Base-by-base conservation (phyloP, 441 rosid species). In the Mallotus repandus region DNA sequence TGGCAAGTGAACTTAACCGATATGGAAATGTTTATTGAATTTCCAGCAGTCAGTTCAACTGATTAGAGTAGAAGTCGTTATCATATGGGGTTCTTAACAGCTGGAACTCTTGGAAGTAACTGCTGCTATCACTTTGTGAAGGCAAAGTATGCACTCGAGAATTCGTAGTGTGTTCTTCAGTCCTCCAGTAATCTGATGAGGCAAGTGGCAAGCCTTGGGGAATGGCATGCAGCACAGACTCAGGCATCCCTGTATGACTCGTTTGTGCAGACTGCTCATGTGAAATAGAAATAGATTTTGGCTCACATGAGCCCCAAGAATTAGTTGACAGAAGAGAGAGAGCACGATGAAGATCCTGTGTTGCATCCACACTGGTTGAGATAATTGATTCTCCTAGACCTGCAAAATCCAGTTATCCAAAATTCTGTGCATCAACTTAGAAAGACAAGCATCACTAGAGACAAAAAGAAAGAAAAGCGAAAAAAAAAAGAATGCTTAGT, bases 281-380 rank as follows among this genome's bases (percentile, higher is more conserved):
- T 32, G 89, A 76, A 71, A 76, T 80, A 55, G 89, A 76, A 71
- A 76, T 79, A 55, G 80, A 76, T 81, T 81, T 89, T 64, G 88
- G 88, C 76, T 82, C 84, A 63, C 83, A 69, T 18, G 89, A 78
- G 64, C 80, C 84, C 85, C 87, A 84, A 43, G 93, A 81, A 74
- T 82, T 87, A 66, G 88, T 86, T 94, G 99, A 94, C 99, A 94
- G 97, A 94, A 94, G 98, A 94, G 98, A 94, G 99, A 92, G 99
- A 92, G 97, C 99, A 91, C 94, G 86, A 66, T 88, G 93, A 83
- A 85, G 72, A 74, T 89, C 89, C 77, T 84, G 93, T 19, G 92
- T 63, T 19, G 79, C 79, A 74, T 85, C 90, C 85, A 78, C 78
- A 60, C 80, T 83, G 76, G 86, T 75, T 59, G 96, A 82, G 77